Evolutionary conservation across 2,329 filamentous ascomycete genomes (phyloP), one percentile per base, ranked within the genome.

Genomic region (Phyllosticta citriasiana): DNA sequence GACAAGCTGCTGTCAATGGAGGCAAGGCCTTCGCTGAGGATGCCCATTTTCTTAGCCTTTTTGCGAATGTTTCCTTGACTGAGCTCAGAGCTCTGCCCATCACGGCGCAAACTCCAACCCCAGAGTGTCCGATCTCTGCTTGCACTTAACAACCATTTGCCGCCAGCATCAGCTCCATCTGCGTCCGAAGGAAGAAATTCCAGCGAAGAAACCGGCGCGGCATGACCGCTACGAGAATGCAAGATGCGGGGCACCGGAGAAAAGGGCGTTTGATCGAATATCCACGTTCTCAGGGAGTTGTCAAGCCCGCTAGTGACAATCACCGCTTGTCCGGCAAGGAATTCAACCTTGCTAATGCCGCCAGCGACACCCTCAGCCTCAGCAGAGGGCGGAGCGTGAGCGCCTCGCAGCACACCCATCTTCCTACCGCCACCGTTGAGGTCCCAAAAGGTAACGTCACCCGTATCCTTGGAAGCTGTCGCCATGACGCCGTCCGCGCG

Each of bases 401-500:
- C 94, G 60, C 90, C 89, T 66, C 92, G 85, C 40, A 99, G 80
- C 12, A 96, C 84, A 55, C 94, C 92, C 76, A 89, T 89, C 61
- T 96, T 86, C 67, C 90, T 86, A 4, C 91, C 91, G 16, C 91
- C 91, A 47, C 88, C 82, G 71, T 97, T 97, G 61, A 99, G 80
- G 72, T 99, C 94, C 94, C 94, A 99, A 65, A 99, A 88, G 0
- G 90, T 96, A 53, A 99, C 84, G 73, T 99, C 94, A 35, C 94
- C 93, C 64, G 84, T 92, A 3, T 83, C 80, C 26, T 80, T 79
- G 24, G 89, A 91, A 8, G 91, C 86, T 0, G 94, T 97, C 7
- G 93, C 93, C 91, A 99, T 96, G 60, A 97, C 90, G 59, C 94
- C 94, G 40, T 91, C 84, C 67, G 87, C 67, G 60, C 86, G 84